Percentiles rank a stretch among this genome's conserved stretches.
Conservation (phyloP, 495 filamentous ascomycete genomes). For the Hypoxylon lienhwacheense region DNA sequence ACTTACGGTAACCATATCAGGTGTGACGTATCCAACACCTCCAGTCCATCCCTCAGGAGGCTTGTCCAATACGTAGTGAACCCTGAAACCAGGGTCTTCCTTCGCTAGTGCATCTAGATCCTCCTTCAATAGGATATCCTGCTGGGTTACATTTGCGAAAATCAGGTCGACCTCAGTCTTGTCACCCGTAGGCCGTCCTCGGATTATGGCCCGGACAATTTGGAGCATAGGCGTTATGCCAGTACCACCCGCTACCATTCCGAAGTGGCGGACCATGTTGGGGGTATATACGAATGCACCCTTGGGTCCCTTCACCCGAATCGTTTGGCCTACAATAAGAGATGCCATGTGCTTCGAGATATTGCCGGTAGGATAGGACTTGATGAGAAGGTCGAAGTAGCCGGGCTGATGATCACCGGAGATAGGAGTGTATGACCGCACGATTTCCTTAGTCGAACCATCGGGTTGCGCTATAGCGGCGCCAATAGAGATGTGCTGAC, state of each 20-base stretch:
- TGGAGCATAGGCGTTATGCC: constrained; percentile 99
- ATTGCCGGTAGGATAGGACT: constrained; percentile 95
- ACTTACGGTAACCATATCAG: constrained; percentile 91
- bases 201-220: constrained; percentile 85
- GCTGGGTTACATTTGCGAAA: constrained; percentile 91
- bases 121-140: constrained; percentile 91
- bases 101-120: constrained; percentile 78
- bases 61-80: constrained; percentile 96
- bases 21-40: constrained; percentile 88
- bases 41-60: constrained; percentile 88
- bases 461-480: constrained; percentile 66
- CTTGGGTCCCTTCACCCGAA: constrained; percentile 90
- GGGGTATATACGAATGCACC: constrained; percentile 95
- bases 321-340: constrained; percentile 78
- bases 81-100: constrained; percentile 76
- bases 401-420: constrained; percentile 89
- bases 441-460: constrained; percentile 79
- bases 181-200: constrained; percentile 77
- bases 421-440: constrained; percentile 96
- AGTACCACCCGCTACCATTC: constrained; percentile 97
- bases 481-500: constrained; percentile 95
- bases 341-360: constrained; percentile 88
- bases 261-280: constrained; percentile 90
- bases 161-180: constrained; percentile 88
- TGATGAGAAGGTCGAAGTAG: constrained; percentile 95